Conservation (phyloP, 2,329 filamentous ascomycete species). For the Epichloe sylvatica region DNA sequence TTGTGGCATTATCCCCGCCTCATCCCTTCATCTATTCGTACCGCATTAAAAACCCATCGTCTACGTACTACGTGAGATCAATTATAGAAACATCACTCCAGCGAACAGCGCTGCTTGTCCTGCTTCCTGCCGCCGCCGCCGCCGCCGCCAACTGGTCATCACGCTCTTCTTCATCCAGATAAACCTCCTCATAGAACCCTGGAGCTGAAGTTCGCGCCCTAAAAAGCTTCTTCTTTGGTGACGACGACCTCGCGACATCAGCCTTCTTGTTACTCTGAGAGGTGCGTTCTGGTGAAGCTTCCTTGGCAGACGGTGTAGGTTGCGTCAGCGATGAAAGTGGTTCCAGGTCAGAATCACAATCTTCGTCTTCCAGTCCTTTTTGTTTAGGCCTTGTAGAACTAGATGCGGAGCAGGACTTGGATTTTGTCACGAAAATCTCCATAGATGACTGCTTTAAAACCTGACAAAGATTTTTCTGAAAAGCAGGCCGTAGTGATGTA, state of each 20-base stretch:
- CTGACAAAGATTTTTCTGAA: conserved; percentile 11
- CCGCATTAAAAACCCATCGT: no score
- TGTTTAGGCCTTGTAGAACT: no score
- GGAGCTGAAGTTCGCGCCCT: conserved; percentile 22
- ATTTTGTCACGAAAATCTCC: conserved; percentile 13
- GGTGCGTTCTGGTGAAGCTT: not conserved
- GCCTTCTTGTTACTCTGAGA: not conserved
- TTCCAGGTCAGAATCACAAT: conserved; percentile 7
- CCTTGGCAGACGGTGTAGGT: not conserved
- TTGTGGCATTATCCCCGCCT: not conserved
- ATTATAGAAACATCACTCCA: conserved; percentile 21
- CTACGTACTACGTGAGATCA: conserved; percentile 15
- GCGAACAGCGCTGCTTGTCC: conserved; percentile 10
- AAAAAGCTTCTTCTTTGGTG: conserved; percentile 25
- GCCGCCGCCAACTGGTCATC: conserved; percentile 11
- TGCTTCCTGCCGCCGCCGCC: conserved; percentile 10
- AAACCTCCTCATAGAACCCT: conserved; percentile 26
- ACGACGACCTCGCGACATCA: conserved; percentile 4
- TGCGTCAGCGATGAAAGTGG: conserved; percentile 1
- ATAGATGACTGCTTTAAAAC: conserved; percentile 22
- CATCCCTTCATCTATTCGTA: no score
- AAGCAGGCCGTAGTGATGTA: conserved; percentile 14
- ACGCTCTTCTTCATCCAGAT: conserved; percentile 14
- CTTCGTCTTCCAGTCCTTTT: not conserved
- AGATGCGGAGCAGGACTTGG: not conserved